Evolutionary conservation across 1,284 basidiomycete species (phyloP).

Genomic region (Ustilago cynodontis): DNA sequence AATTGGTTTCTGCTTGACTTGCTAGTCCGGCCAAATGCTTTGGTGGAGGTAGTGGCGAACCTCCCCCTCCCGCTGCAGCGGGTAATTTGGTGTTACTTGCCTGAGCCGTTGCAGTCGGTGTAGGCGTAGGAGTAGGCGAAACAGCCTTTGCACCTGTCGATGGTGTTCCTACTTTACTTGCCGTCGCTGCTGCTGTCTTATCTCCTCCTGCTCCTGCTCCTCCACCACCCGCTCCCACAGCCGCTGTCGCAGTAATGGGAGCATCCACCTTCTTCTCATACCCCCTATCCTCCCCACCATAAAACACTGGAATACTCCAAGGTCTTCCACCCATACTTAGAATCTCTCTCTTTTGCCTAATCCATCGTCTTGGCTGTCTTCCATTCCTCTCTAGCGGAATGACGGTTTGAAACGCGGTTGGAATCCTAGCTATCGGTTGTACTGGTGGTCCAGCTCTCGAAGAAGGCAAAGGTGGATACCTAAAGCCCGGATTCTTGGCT

Average conservation of each 20-base stretch:
- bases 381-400: conserved; percentile 52
- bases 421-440: conserved; percentile 56
- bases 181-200: conserved; percentile 5
- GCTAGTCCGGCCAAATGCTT: conserved; percentile 41
- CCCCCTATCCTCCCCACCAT: conserved; percentile 48
- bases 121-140: conserved; percentile 19
- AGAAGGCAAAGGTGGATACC: conserved; percentile 54
- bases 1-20: conserved; percentile 29
- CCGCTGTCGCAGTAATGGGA: background rate
- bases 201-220: background rate
- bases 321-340: conserved; percentile 59
- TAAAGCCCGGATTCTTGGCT: conserved; percentile 53
- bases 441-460: conserved; percentile 50
- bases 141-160: conserved; percentile 11
- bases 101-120: conserved; percentile 10
- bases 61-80: background rate
- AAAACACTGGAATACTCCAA: conserved; percentile 59
- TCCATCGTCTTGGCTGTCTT: conserved; percentile 52
- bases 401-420: conserved; percentile 48
- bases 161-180: conserved; percentile 30
- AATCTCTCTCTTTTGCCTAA: conserved; percentile 52
- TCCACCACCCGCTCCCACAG: background rate
- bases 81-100: background rate
- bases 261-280: conserved; percentile 47
- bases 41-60: conserved; percentile 46